Conservation (phyloP, 2,329 filamentous ascomycete species). For the Drechslerella stenobrocha region DNA sequence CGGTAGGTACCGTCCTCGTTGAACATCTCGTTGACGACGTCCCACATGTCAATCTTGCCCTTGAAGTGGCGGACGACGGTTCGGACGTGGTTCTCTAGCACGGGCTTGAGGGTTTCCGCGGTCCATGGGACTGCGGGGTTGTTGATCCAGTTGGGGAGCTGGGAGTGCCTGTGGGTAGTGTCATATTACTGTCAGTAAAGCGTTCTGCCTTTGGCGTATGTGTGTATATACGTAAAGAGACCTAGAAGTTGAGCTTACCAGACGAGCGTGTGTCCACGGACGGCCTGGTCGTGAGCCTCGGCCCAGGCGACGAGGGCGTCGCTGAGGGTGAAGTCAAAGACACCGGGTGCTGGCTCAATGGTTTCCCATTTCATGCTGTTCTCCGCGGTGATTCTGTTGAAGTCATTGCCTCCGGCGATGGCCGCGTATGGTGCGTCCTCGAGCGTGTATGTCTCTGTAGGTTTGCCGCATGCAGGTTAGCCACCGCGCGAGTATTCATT, state of each 20-base stretch:
- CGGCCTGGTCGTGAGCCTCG: constrained; percentile 59
- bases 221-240: constrained; percentile 7
- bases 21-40: constrained; percentile 68
- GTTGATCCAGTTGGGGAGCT: constrained; percentile 51
- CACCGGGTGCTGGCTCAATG: constrained; percentile 63
- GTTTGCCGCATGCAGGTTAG: constrained; percentile 14
- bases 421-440: constrained; percentile 39
- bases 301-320: constrained; percentile 62
- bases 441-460: constrained; percentile 39
- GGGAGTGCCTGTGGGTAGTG: constrained; percentile 35
- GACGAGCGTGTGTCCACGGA: constrained; percentile 65
- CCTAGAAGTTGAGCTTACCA: constrained; percentile 21
- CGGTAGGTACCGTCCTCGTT: constrained; percentile 64
- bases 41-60: constrained; percentile 66
- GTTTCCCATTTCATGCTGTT: constrained; percentile 63
- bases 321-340: constrained; percentile 65
- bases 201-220: no score
- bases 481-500: constrained; percentile 14
- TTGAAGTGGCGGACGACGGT: constrained; percentile 64
- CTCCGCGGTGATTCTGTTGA: constrained; percentile 48
- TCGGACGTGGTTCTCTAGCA: constrained; percentile 65
- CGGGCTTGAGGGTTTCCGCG: constrained; percentile 60
- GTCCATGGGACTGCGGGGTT: constrained; percentile 44
- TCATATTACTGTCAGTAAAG: constrained; percentile 6
- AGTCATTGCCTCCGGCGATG: constrained; percentile 31